Conservation (phyloP, 768 basidiomycete species). For the Russula olivacea region DNA sequence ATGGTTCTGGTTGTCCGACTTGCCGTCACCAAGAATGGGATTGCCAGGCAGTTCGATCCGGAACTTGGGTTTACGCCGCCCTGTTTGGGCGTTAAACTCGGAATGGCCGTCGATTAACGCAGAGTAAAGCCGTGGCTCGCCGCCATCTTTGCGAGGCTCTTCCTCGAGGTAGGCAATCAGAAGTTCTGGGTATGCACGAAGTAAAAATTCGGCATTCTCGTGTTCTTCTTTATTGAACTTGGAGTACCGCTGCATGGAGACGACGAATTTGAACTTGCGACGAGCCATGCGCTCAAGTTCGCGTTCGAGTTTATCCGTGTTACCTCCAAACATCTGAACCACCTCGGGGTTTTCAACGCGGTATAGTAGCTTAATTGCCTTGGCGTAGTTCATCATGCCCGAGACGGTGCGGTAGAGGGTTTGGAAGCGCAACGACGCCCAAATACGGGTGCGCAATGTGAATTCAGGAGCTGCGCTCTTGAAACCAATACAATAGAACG, state of each 20-base stretch:
- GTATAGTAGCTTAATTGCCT: conserved; percentile 99
- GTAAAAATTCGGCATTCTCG: conserved; percentile 96
- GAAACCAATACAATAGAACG: conserved; percentile 98
- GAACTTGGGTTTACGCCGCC: conserved; percentile 91
- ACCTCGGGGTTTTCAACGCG: conserved; percentile 99
- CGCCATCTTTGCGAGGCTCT: conserved; percentile 91
- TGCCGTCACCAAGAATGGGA: conserved; percentile 97
- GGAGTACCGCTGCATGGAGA: conserved; percentile 98
- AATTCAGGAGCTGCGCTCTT: conserved; percentile 98
- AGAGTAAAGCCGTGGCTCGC: conserved; percentile 92
- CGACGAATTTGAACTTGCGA: conserved; percentile 98
- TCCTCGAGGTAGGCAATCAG: conserved; percentile 99
- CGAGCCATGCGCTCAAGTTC: conserved; percentile 97
- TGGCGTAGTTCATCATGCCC: conserved; percentile 99
- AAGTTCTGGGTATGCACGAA: conserved; percentile 96
- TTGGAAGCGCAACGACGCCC: conserved; percentile 98
- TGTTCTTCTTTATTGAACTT: conserved; percentile 99
- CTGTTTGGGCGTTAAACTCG: conserved; percentile 86
- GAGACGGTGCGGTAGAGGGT: conserved; percentile 98
- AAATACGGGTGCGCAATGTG: conserved; percentile 96
- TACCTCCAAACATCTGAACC: conserved; percentile 94
- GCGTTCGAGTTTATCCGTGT: conserved; percentile 93
- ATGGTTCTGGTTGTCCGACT: conserved; percentile 99
- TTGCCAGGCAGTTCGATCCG: conserved; percentile 97
- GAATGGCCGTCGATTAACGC: conserved; percentile 97